A percentile compares a stretch with the other conserved stretches of the same genome.
These are phyloP conservation scores for Tolypocladium amazonense DNA, from an alignment of 2,329 filamentous ascomycete genomes.

Conservation along the genomic window DNA sequence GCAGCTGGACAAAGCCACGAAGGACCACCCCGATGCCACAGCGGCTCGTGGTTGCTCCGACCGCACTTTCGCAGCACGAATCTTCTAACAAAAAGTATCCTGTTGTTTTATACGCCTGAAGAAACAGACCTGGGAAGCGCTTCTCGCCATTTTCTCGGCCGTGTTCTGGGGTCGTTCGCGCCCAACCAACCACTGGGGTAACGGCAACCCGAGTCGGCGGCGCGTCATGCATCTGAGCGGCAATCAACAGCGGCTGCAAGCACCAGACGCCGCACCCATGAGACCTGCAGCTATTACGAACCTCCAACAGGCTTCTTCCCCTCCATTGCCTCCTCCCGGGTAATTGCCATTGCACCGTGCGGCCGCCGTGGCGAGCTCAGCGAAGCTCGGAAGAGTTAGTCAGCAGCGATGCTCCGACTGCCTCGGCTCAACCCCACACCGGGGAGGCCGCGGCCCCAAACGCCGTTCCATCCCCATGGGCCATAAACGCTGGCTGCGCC, in stretches of 20 bases:
- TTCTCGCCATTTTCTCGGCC: not conserved
- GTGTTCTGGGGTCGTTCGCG: not conserved
- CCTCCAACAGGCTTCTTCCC: not conserved
- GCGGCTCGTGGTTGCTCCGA: not conserved
- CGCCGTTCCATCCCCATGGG: constrained; percentile 4
- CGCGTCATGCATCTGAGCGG: not conserved
- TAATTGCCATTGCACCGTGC: not conserved
- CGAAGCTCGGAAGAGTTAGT: constrained; percentile 1
- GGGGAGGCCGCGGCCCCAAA: constrained; percentile 6
- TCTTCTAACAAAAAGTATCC: not conserved
- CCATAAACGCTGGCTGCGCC: constrained; percentile 4
- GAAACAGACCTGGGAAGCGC: not conserved
- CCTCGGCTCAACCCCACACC: constrained; percentile 20
- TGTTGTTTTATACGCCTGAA: not conserved
- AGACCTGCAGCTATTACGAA: not conserved
- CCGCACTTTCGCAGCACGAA: not conserved
- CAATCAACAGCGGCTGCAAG: not conserved
- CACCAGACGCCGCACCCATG: not conserved
- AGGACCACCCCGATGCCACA: not conserved
- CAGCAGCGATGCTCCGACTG: constrained; percentile 8
- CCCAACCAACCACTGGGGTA: not conserved
- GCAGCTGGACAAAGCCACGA: not conserved
- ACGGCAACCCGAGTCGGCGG: not conserved
- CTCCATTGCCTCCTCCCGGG: not conserved
- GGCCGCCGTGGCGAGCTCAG: not conserved